Base-by-base conservation (phyloP, 2,329 filamentous ascomycete species). In the Alternaria gaisen region DNA sequence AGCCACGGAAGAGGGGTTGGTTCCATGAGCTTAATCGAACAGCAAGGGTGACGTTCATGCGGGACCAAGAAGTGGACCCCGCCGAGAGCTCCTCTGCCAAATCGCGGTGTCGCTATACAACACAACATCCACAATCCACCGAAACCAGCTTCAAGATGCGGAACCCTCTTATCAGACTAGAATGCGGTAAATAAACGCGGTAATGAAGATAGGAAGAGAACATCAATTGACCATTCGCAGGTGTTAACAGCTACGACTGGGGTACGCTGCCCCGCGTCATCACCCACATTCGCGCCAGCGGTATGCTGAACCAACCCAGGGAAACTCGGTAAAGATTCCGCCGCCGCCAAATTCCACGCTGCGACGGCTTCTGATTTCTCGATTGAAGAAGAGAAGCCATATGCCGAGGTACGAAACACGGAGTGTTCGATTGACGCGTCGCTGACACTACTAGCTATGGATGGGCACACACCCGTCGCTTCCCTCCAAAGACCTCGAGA, bases 191-290 rank as follows among this genome's bases (percentile, higher is more conserved):
- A 65, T 36, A 20, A 18, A 22, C 18, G 18, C 6, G 18, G 22
- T 16, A 24, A 26, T 18, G 20, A 22, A 38, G 79, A 70, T 11
- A 18, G 5, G 6, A 16, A 30, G n/a, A 34, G 7, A 11, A 2
- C 30, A 47, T 32, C 16, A 56, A 59, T 70, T 74, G 69, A 74
- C 67, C 64, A 69, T n/a, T 55, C 61, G n/a, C 64, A 90, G 95
- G 94, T 75, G 93, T 97, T 76, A 98, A 98, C 81, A 97, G 94
- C 80, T 99, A 99, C 79, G 95, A 97, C 83, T 99, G 95, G 95
- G 95, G 88, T 89, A 80, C 69, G 83, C 55, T 61, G 63, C 67
- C 72, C 70, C 67, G 61, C 69, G 65, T 64, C 60, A 61, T 61
- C 58, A 68, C 58, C 57, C 56, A 60, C 36, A 46, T 40, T 53